Percentiles rank a stretch among this genome's conserved stretches.
Evolutionary conservation across 2,329 filamentous ascomycete genomes (phyloP).

Genomic region (Trichoderma endophyticum): DNA sequence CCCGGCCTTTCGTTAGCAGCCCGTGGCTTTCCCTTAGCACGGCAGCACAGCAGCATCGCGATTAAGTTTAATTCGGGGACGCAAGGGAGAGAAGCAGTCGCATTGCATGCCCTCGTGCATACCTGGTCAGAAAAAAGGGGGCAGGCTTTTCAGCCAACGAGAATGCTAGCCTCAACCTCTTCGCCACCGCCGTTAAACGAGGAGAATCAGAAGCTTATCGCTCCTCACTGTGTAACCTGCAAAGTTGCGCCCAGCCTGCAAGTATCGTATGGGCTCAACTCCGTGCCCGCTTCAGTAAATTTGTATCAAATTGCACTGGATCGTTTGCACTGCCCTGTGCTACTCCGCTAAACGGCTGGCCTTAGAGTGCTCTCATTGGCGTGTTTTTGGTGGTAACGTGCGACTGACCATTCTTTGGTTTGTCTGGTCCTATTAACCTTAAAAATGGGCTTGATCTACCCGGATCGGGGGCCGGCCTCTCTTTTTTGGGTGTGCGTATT

Average conservation of each 20-base stretch:
- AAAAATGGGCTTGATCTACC: slow-evolving; percentile 10
- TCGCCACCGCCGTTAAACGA: not conserved
- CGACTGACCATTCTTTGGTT: not conserved
- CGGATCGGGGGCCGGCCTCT: not conserved
- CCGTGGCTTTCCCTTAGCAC: not conserved
- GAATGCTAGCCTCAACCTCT: not conserved
- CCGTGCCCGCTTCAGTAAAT: not conserved
- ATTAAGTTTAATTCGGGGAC: slow-evolving; percentile 8
- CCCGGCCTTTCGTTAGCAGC: not conserved
- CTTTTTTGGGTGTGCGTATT: not conserved
- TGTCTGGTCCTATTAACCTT: slow-evolving; percentile 9
- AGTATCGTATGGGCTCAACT: not conserved
- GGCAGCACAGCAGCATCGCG: slow-evolving; percentile 13
- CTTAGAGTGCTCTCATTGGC: not conserved
- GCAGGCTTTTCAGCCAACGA: not conserved
- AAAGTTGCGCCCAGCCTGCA: not conserved
- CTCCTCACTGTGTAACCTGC: not conserved
- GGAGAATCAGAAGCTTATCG: not conserved
- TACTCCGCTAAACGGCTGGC: not conserved
- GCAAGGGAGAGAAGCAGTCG: slow-evolving; percentile 1
- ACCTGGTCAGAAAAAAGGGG: not conserved
- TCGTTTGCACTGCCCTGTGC: slow-evolving; percentile 9
- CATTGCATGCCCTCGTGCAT: not conserved
- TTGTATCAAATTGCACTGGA: not conserved
- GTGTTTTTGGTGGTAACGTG: not conserved